phyloP scores from a whole-genome alignment of 345 rosid species.

The Aquilaria sinensis region DNA sequence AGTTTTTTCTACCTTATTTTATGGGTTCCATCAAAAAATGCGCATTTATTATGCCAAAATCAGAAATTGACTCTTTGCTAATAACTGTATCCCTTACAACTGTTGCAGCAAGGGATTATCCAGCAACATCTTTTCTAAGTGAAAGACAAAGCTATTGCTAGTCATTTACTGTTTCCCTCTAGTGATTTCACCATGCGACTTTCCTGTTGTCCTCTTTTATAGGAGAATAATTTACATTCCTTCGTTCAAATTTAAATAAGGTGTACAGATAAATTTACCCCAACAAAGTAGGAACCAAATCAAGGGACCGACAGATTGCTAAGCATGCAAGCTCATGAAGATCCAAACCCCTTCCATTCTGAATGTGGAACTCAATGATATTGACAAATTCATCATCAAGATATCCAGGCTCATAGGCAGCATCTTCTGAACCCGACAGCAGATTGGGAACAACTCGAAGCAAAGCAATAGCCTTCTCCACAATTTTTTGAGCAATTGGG shows the following conservation, averaged over 20 bases:
- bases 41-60: neutral
- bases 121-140: too few relatives aligned
- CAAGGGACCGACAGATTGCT: constrained; percentile 76
- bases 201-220: neutral
- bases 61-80: too few relatives aligned
- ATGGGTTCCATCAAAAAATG: too few relatives aligned
- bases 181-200: neutral
- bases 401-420: constrained; percentile 14
- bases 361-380: constrained; percentile 46
- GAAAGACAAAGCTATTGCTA: too few relatives aligned
- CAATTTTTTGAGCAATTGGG: constrained; percentile 41
- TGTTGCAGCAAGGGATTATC: too few relatives aligned
- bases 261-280: constrained; percentile 32
- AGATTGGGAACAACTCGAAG: constrained; percentile 47
- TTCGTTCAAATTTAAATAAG: too few relatives aligned
- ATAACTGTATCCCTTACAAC: too few relatives aligned
- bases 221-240: neutral
- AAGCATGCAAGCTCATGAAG: constrained; percentile 90
- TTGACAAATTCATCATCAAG: constrained; percentile 36
- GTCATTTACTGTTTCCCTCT: neutral
- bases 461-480: constrained; percentile 50
- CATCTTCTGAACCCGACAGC: constrained; percentile 27
- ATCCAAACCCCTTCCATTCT: constrained; percentile 50
- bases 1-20: too few relatives aligned
- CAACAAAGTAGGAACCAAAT: constrained; percentile 56